phyloP scores from a whole-genome alignment of 2,329 filamentous ascomycete species.

The Diaporthe aspalathi region DNA sequence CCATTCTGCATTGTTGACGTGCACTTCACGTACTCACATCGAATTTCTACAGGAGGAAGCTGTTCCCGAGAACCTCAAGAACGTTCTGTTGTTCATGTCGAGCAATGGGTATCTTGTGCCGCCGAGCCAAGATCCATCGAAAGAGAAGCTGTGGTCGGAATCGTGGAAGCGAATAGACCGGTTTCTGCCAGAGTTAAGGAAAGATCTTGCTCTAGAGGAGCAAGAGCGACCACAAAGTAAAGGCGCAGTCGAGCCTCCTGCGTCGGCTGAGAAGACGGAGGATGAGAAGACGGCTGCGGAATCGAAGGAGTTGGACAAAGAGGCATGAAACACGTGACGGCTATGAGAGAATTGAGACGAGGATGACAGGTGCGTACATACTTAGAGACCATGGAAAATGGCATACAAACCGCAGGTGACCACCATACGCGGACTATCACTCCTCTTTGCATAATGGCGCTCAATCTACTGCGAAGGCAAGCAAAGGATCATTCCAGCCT shows the following conservation, averaged over 20 bases:
- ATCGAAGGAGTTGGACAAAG: slow-evolving; percentile 7
- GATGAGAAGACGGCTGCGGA: slow-evolving; percentile 19
- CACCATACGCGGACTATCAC: background rate
- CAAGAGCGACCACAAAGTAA: slow-evolving; percentile 39
- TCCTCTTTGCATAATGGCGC: background rate
- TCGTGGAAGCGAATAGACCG: slow-evolving; percentile 75
- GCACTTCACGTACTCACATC: slow-evolving; percentile 30
- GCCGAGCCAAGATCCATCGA: slow-evolving; percentile 67
- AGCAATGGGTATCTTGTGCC: slow-evolving; percentile 86
- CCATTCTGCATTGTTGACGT: background rate
- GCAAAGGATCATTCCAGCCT: background rate
- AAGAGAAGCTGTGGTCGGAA: slow-evolving; percentile 70
- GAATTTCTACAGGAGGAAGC: slow-evolving; percentile 79
- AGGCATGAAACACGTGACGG: slow-evolving; percentile 14
- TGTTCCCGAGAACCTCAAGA: slow-evolving; percentile 94
- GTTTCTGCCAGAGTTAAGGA: slow-evolving; percentile 70
- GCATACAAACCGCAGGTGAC: slow-evolving; percentile 8
- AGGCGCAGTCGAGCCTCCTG: slow-evolving; percentile 18
- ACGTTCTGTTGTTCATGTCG: slow-evolving; percentile 94
- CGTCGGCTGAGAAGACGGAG: slow-evolving; percentile 26
- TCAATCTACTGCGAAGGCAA: background rate
- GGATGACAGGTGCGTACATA: slow-evolving; percentile 11
- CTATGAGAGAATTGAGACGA: slow-evolving; percentile 19
- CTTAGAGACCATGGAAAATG: slow-evolving; percentile 27
- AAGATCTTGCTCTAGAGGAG: slow-evolving; percentile 66